Percentiles rank a stretch among this genome's conserved stretches.
phyloP scores from a whole-genome alignment of 2,329 filamentous ascomycete genomes.

The Beauveria bassiana region DNA sequence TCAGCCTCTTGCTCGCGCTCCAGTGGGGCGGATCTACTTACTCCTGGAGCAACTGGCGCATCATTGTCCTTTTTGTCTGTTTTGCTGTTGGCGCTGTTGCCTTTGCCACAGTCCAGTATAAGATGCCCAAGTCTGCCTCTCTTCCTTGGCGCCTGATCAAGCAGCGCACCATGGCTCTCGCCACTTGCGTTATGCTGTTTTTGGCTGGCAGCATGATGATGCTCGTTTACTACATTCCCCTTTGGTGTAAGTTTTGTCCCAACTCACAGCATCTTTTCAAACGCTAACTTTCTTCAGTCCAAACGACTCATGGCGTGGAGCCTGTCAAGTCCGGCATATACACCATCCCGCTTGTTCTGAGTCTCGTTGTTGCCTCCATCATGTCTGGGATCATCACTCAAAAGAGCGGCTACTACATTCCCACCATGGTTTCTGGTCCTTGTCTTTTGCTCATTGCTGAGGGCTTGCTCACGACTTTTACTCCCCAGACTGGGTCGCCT shows the following conservation, averaged over 20 bases:
- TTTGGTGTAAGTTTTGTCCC: slow-evolving; percentile 42
- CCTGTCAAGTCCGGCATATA: slow-evolving; percentile 49
- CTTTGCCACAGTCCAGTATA: slow-evolving; percentile 45
- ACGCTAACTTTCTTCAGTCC: slow-evolving; percentile 30
- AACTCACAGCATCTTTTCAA: background rate
- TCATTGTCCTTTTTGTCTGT: slow-evolving; percentile 45
- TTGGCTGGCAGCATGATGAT: slow-evolving; percentile 45
- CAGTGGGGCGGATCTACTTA: slow-evolving; percentile 54
- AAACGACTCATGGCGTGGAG: slow-evolving; percentile 44
- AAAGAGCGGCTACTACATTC: slow-evolving; percentile 52
- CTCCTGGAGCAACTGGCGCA: slow-evolving; percentile 43
- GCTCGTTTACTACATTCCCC: slow-evolving; percentile 44
- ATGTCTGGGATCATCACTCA: slow-evolving; percentile 41
- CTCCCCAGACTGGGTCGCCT: slow-evolving; percentile 34
- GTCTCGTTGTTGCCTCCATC: slow-evolving; percentile 44
- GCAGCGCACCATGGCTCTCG: slow-evolving; percentile 46
- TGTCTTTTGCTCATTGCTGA: slow-evolving; percentile 43
- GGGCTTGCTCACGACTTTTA: slow-evolving; percentile 51
- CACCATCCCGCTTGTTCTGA: slow-evolving; percentile 49
- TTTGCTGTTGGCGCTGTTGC: slow-evolving; percentile 38
- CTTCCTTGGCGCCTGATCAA: slow-evolving; percentile 47
- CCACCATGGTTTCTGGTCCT: slow-evolving; percentile 45
- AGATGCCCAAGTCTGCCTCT: slow-evolving; percentile 48
- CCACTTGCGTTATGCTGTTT: slow-evolving; percentile 38
- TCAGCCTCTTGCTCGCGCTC: slow-evolving; percentile 54